Percentiles rank a stretch among this genome's conserved stretches.
Conservation (phyloP, 2,329 filamentous ascomycete genomes). For the Proliferodiscus dingleyae region DNA sequence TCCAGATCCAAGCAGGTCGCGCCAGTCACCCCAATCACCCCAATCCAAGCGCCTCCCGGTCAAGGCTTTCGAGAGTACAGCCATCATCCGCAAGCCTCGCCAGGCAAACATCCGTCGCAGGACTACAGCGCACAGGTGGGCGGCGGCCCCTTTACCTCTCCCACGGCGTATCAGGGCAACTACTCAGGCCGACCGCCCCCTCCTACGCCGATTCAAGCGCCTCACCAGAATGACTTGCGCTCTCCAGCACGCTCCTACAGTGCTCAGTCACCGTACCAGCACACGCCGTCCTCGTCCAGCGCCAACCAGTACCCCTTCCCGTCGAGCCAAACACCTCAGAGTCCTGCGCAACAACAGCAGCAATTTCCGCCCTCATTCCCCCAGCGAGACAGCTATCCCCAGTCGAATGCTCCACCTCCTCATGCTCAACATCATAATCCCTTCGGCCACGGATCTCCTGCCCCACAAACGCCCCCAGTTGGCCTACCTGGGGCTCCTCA, state of each 20-base stretch:
- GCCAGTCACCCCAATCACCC: slow-evolving; percentile 32
- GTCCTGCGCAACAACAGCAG: slow-evolving; percentile 30
- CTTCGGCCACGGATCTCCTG: slow-evolving; percentile 26
- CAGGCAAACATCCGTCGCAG: slow-evolving; percentile 30
- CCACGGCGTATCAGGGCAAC: slow-evolving; percentile 27
- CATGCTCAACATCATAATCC: slow-evolving; percentile 28
- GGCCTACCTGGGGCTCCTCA: slow-evolving; percentile 29
- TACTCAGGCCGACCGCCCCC: slow-evolving; percentile 30
- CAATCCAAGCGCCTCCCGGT: slow-evolving; percentile 26
- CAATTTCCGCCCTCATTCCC: slow-evolving; percentile 26
- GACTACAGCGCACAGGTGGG: slow-evolving; percentile 28
- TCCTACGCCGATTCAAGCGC: slow-evolving; percentile 40
- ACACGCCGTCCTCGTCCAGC: slow-evolving; percentile 27
- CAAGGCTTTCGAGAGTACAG: slow-evolving; percentile 30
- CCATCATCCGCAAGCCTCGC: slow-evolving; percentile 26
- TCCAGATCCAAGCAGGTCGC: slow-evolving; percentile 25
- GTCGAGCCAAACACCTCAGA: slow-evolving; percentile 28
- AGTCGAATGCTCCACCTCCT: slow-evolving; percentile 19
- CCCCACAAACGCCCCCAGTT: slow-evolving; percentile 32
- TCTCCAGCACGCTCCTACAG: slow-evolving; percentile 38
- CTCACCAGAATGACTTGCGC: slow-evolving; percentile 34
- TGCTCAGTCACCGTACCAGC: slow-evolving; percentile 32
- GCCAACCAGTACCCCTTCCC: slow-evolving; percentile 31
- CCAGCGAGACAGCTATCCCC: slow-evolving; percentile 29
- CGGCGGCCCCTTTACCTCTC: slow-evolving; percentile 29